phyloP scores from a whole-genome alignment of 805 yeast species.

The Ogataea philodendri region DNA sequence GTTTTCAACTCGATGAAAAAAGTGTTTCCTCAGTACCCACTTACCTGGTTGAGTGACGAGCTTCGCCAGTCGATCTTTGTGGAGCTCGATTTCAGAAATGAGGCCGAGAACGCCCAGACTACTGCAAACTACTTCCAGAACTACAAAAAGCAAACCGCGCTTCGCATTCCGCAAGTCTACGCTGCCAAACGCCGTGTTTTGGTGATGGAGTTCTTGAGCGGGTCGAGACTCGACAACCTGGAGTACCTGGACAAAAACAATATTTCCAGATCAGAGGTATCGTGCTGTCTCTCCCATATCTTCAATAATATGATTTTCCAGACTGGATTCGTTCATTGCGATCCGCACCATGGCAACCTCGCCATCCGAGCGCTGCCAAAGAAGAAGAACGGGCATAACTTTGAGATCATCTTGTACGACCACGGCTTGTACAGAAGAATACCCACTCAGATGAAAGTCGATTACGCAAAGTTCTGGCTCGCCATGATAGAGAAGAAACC shows the following conservation, averaged over 20 bases:
- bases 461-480: constrained; percentile 91
- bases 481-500: constrained; percentile 74
- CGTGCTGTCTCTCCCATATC: constrained; percentile 81
- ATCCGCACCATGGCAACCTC: constrained; percentile 96
- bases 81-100: constrained; percentile 87
- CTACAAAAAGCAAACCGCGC: constrained; percentile 61
- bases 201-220: constrained; percentile 83
- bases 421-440: constrained; percentile 92
- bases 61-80: constrained; percentile 79
- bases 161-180: constrained; percentile 71
- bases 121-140: constrained; percentile 66
- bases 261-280: constrained; percentile 75
- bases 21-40: constrained; percentile 90
- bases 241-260: constrained; percentile 57
- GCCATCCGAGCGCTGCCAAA: constrained; percentile 60
- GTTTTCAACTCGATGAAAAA: constrained; percentile 73
- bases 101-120: constrained; percentile 74
- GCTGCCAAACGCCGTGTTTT: constrained; percentile 68
- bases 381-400: constrained; percentile 54
- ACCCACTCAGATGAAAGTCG: constrained; percentile 69
- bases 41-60: constrained; percentile 95
- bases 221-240: constrained; percentile 79
- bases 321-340: constrained; percentile 92
- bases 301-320: constrained; percentile 95
- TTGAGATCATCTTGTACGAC: constrained; percentile 89